phyloP scores from a whole-genome alignment of 192 early-diverging fungal species.

The Coemansia reversa region DNA sequence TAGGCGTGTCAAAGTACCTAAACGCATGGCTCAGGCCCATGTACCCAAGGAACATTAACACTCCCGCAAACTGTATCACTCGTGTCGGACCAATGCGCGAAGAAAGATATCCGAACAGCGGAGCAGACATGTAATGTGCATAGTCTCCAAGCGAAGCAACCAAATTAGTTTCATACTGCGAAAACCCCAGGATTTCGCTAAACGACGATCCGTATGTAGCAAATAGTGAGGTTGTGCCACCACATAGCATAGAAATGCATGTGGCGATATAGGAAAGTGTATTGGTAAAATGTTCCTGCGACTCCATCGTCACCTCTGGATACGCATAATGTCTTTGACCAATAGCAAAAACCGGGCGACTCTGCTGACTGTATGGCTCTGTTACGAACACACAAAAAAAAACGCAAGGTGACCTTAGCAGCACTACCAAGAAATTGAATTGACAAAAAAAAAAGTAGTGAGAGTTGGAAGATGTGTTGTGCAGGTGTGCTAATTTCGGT shows the following conservation, averaged over 20 bases:
- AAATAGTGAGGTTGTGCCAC: constrained; percentile 70
- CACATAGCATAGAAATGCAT: constrained; percentile 52
- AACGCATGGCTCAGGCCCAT: constrained; percentile 41
- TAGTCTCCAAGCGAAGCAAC: constrained; percentile 66
- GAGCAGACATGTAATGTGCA: constrained; percentile 64
- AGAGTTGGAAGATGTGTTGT: too few relatives aligned
- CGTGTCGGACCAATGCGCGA: constrained; percentile 46
- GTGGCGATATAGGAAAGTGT: constrained; percentile 51
- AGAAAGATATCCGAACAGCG: constrained; percentile 57
- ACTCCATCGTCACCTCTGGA: constrained; percentile 19
- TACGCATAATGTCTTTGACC: too few relatives aligned
- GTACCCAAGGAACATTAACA: constrained; percentile 49
- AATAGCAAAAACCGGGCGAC: too few relatives aligned
- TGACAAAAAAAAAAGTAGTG: too few relatives aligned
- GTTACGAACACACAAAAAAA: too few relatives aligned
- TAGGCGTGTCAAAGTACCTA: constrained; percentile 6
- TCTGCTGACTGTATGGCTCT: too few relatives aligned
- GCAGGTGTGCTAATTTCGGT: too few relatives aligned
- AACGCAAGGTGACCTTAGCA: too few relatives aligned
- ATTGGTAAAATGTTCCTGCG: constrained; percentile 34
- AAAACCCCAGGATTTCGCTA: constrained; percentile 55
- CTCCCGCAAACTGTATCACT: constrained; percentile 27
- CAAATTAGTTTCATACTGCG: constrained; percentile 61
- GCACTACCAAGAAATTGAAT: too few relatives aligned
- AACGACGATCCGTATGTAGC: constrained; percentile 60